Conservation (phyloP, 768 basidiomycete genomes). For the Naganishia vaughanmartiniae region DNA sequence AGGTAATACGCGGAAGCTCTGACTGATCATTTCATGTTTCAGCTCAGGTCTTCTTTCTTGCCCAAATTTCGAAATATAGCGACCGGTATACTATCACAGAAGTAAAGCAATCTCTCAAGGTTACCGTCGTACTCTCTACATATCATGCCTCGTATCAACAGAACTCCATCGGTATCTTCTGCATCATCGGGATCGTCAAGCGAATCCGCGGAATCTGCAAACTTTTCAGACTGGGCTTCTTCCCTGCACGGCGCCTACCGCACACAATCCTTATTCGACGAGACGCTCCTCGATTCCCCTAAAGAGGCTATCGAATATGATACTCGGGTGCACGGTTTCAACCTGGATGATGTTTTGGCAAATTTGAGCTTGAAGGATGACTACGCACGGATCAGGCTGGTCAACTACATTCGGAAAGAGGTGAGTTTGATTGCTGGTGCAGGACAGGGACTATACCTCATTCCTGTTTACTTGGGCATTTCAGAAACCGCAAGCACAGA, state of each 20-base stretch:
- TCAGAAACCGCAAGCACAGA: constrained; percentile 12
- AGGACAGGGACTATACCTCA: constrained; percentile 20
- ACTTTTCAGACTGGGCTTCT: constrained; percentile 30
- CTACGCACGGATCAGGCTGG: constrained; percentile 72
- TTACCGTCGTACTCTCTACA: no score
- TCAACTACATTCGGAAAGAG: constrained; percentile 75
- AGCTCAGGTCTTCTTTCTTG: background rate
- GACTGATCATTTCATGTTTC: constrained; percentile 1
- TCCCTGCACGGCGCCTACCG: constrained; percentile 28
- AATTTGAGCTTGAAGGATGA: constrained; percentile 60
- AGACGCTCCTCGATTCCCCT: constrained; percentile 36
- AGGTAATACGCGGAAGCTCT: constrained; percentile 13
- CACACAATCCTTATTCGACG: constrained; percentile 35
- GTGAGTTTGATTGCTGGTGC: constrained; percentile 47
- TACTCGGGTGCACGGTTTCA: constrained; percentile 33
- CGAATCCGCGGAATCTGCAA: constrained; percentile 28
- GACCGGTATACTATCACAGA: no score
- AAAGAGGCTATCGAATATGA: constrained; percentile 42
- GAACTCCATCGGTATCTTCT: constrained; percentile 14
- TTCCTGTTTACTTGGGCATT: background rate
- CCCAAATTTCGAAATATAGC: background rate
- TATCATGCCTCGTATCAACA: constrained; percentile 19
- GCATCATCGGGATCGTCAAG: constrained; percentile 22
- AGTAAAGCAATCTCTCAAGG: background rate
- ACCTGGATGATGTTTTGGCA: constrained; percentile 32